A percentile compares a stretch with the other conserved stretches of the same genome.
These are phyloP conservation scores for Auricularia heimuer DNA, from an alignment of 768 basidiomycete species.

Conservation along the genomic window DNA sequence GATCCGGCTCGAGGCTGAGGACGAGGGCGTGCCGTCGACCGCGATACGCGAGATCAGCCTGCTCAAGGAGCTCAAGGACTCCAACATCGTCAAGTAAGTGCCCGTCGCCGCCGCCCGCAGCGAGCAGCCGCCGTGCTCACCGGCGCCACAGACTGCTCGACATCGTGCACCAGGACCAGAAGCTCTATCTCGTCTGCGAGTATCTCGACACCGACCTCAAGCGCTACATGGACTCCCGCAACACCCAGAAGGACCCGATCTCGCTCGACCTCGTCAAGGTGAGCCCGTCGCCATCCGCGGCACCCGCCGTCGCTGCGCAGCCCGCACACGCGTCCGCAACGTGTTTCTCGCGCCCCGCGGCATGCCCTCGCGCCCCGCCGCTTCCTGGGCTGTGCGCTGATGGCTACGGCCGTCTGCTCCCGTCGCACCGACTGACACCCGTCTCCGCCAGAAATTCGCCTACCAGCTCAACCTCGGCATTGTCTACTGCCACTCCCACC, in stretches of 20 bases:
- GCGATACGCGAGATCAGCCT: constrained; percentile 97
- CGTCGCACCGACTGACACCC: constrained; percentile 12
- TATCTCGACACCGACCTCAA: constrained; percentile 96
- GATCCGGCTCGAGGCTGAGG: constrained; percentile 95
- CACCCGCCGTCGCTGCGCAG: neutral
- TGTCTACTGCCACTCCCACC: constrained; percentile 88
- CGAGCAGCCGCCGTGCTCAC: too few species aligned
- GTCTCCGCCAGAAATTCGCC: constrained; percentile 73
- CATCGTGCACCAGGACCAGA: constrained; percentile 94
- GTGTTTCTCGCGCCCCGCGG: constrained; percentile 10
- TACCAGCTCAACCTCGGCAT: constrained; percentile 86
- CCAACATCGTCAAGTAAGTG: constrained; percentile 84
- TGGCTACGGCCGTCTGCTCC: constrained; percentile 7
- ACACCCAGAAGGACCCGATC: constrained; percentile 60
- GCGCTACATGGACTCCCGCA: constrained; percentile 89
- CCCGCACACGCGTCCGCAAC: constrained; percentile 23
- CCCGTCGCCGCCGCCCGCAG: neutral
- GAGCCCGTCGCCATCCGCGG: constrained; percentile 16
- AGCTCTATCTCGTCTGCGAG: constrained; percentile 96
- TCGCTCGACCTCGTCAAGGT: constrained; percentile 73
- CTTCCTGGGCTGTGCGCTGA: neutral
- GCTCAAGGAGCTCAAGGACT: constrained; percentile 92
- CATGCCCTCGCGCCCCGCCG: neutral
- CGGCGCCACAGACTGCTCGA: constrained; percentile 62
- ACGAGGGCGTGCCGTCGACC: constrained; percentile 96